Evolutionary conservation across 139 green algal species (phyloP), one percentile per base, ranked within the genome.

Genomic region (Desmodesmus armatus): DNA sequence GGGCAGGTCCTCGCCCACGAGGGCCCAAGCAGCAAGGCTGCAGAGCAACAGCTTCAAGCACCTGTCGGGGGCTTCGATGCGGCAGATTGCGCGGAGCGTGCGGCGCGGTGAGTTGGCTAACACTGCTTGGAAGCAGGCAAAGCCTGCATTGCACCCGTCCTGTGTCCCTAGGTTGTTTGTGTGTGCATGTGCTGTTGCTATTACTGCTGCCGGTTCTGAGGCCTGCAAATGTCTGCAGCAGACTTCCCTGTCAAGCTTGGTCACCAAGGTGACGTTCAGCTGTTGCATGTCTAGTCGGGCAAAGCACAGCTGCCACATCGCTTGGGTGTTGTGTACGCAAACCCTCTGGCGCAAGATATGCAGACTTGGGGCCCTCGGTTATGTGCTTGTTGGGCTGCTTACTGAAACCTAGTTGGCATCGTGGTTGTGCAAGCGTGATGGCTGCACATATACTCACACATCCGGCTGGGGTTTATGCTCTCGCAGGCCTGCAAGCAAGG

Each of bases 11-110:
- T n/a, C n/a, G n/a, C n/a, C n/a, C n/a, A n/a, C n/a, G n/a, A n/a
- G 63, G 44, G 72, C 25, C 37, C 29, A 43, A 37, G 40, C 47
- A 7, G 9, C 47, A 55, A 21, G 47, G 47, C 47, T n/a, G n/a
- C n/a, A n/a, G 47, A 13, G 47, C 47, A 55, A 55, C 37, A 72
- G 76, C 40, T 71, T 82, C 62, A 72, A 55, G 55, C 53, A 55
- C 41, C 27, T 40, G 62, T 41, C 62, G 19, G 63, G 63, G 39
- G 78, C 78, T 29, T 75, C 62, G 65, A 41, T 84, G 62, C 47
- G 49, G 2, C 62, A 84, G 40, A 41, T 84, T 17, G 62, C 78
- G 9, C 62, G 78, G 23, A 43, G 40, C 6, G 41, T 84, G 27
- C 15, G 78, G 40, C 66, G 63, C 21, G 78, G 78, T 84, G 29